Base-by-base conservation (phyloP, 2,329 filamentous ascomycete species). In the Ampelomyces quisqualis region DNA sequence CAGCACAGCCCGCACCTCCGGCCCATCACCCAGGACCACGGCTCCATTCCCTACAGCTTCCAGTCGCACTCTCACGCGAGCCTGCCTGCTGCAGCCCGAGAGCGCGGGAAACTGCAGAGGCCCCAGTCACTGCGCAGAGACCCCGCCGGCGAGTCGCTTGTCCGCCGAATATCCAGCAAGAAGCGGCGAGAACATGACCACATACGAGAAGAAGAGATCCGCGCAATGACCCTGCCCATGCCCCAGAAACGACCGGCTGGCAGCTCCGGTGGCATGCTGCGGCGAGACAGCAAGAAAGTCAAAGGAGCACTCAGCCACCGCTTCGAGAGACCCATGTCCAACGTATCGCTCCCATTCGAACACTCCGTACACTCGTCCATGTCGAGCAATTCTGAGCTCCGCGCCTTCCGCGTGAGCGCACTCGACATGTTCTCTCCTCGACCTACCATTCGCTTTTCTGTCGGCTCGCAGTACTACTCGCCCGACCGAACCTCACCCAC, bases 181-280 rank as follows among this genome's bases (percentile, higher is more conserved):
- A 66, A 88, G 70, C 81, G 85, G 56, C 55, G 50, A 38, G 58
- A 61, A 31, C 84, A 85, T 54, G 87, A 94, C 49, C 80, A 82
- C 62, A 77, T 85, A 43, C 80, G 91, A 42, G 90, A 95, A 69
- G 88, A 88, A 48, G 89, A 95, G 69, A 90, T 96, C 61, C 87
- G 84, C 62, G 83, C 88, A 38, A 88, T 96, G 86, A 86, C 81
- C 60, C 80, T 81, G 46, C 76, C 78, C 2, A 78, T 84, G 53
- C 82, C 87, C 5, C 72, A 82, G 45, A 77, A 75, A 38, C 80
- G 86, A 36, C 76, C 83, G 5, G 77, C 77, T 8, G 77, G 78
- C 33, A 78, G 83, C 45, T 73, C 76, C 21, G 79, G 77, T 65
- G 78, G 78, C 38, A 73, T 81, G 31, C 77, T 86, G 31, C 77